Evolutionary conservation across 2,329 filamentous ascomycete genomes (phyloP), one percentile per base, ranked within the genome.

Genomic region (Colletotrichum chrysophilum): DNA sequence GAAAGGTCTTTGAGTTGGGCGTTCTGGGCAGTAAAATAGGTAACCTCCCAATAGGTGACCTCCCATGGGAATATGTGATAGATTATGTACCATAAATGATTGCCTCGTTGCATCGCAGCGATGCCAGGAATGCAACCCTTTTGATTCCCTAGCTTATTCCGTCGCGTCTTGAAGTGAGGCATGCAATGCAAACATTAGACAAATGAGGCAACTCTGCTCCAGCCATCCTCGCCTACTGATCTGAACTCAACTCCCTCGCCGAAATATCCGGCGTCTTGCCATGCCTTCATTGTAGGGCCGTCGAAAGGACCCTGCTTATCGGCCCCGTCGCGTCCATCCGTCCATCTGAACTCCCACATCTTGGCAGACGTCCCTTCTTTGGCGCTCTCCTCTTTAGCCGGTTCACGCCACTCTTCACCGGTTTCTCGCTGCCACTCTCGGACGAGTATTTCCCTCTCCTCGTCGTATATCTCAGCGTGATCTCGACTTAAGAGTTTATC

Each of bases 311-410:
- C 97, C 84, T 99, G 95, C 74, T 91, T 90, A 64, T 91, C 90
- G 13, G 91, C 95, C 32, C 92, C 94, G 81, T 98, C 96, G 55
- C 96, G 90, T 21, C 95, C 95, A 83, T 98, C 96, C 52, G 92
- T 93, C 97, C 97, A 99, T 74, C 95, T 91, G 83, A 95, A 99
- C 84, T 98, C 95, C 96, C 96, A 99, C 88, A 91, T 90, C 76
- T 80, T 86, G 72, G 79, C 69, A 4, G 64, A 52, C 16, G 30
- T 74, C 28, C 70, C 79, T 38, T 80, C 80, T 21, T 81, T 82
- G 28, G 84, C 81, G 58, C 12, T 21, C 62, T 81, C 79, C 61
- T 82, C 80, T 55, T 80, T 81, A n/a, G 43, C n/a, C 43, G 85
- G 87, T 78, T 91, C 87, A 24, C 85, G 83, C 97, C 97, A 99